These are phyloP conservation scores for Cordyceps cicadae DNA, from an alignment of 2,329 filamentous ascomycete genomes.

Conservation along the genomic window DNA sequence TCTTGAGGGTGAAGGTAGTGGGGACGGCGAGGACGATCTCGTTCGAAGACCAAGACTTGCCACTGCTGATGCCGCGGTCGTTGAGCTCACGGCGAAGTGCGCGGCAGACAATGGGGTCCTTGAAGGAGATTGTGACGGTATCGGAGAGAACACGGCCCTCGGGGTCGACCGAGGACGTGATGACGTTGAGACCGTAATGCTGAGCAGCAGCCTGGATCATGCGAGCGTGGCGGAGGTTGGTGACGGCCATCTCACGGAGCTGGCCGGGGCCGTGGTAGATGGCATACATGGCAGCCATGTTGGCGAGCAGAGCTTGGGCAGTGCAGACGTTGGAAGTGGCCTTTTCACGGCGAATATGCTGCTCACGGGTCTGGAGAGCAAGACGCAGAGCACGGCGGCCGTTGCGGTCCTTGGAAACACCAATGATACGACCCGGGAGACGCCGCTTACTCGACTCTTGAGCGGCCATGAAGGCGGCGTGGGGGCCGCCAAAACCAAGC, in stretches of 20 bases:
- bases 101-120: conserved; percentile 17
- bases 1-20: conserved; percentile 18
- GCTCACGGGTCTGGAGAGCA: conserved; percentile 78
- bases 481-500: conserved; percentile 87
- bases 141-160: conserved; percentile 63
- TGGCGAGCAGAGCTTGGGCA: conserved; percentile 84
- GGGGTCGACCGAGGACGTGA: conserved; percentile 46
- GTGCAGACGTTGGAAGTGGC: conserved; percentile 97
- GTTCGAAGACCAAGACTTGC: conserved; percentile 43
- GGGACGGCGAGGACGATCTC: conserved; percentile 22
- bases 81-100: conserved; percentile 33
- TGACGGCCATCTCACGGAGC: conserved; percentile 73
- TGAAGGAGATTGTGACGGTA: conserved; percentile 60
- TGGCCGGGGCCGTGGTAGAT: conserved; percentile 86
- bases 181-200: conserved; percentile 55
- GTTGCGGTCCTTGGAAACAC: conserved; percentile 82
- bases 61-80: conserved; percentile 60
- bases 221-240: conserved; percentile 62
- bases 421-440: conserved; percentile 83
- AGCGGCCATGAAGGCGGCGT: conserved; percentile 92
- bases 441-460: conserved; percentile 88
- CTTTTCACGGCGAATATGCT: conserved; percentile 93
- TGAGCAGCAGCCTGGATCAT: conserved; percentile 58
- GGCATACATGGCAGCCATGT: conserved; percentile 93
- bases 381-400: conserved; percentile 75